These are phyloP conservation scores for Cinnamomum micranthum DNA, from an alignment of 164 flowering plant genomes.

Conservation along the genomic window DNA sequence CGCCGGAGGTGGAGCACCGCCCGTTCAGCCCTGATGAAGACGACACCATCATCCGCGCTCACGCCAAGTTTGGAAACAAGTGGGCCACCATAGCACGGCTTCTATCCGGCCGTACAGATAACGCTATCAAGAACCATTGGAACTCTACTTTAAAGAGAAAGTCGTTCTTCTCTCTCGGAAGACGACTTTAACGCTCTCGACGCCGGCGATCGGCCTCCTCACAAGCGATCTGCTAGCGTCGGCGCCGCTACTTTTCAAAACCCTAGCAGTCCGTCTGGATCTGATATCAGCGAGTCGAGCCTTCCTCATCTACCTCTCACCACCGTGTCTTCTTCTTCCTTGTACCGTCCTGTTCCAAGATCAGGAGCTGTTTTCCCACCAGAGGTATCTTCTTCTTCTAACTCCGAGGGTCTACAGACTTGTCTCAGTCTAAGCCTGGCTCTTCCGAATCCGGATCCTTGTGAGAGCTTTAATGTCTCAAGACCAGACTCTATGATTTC, in stretches of 20 bases:
- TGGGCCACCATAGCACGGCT: conserved; percentile 92
- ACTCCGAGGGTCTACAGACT: conserved; percentile 36
- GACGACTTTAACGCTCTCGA: background rate
- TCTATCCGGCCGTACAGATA: conserved; percentile 84
- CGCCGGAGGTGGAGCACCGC: conserved; percentile 81
- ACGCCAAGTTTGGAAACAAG: conserved; percentile 73
- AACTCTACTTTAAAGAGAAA: conserved; percentile 86
- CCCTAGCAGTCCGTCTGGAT: conserved; percentile 69
- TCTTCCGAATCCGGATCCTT: conserved; percentile 21
- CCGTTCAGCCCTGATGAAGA: conserved; percentile 77
- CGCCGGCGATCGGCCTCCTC: conserved; percentile 1
- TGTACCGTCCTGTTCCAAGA: conserved; percentile 9
- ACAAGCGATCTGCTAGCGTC: conserved; percentile 50
- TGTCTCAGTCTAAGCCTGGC: conserved; percentile 54
- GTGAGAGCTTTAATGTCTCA: conserved; percentile 34
- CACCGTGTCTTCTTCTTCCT: background rate
- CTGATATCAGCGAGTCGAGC: conserved; percentile 75
- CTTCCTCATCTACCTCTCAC: conserved; percentile 7
- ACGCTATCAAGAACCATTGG: conserved; percentile 95
- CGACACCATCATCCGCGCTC: conserved; percentile 64
- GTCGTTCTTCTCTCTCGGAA: conserved; percentile 29
- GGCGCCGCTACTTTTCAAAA: conserved; percentile 23
- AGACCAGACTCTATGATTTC: background rate
- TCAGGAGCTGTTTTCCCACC: background rate
- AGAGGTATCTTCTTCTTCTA: conserved; percentile 2